Evolutionary conservation across 1,284 basidiomycete genomes (phyloP).

Genomic region (Cutaneotrichosporon daszewskae): DNA sequence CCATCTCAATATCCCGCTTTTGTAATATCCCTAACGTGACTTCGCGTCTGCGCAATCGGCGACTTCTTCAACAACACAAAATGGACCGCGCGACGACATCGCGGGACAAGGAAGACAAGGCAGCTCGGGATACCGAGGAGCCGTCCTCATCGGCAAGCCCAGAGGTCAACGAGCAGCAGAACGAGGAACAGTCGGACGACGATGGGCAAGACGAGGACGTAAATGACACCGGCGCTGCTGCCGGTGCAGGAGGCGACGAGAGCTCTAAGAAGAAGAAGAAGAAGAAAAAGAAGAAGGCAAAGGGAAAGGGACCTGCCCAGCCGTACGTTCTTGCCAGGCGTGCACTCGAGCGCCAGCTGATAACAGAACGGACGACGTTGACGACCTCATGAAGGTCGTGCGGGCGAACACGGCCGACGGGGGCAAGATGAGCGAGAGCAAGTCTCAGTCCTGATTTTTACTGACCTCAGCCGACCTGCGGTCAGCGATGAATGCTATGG

Average conservation of each 20-base stretch:
- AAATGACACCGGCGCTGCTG: constrained; percentile 16
- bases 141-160: too few species aligned
- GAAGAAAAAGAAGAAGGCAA: constrained; percentile 31
- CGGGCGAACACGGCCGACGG: constrained; percentile 9
- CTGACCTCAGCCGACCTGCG: constrained; percentile 37
- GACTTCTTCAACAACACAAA: too few species aligned
- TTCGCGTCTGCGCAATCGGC: too few species aligned
- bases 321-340: too few species aligned
- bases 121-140: too few species aligned
- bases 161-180: too few species aligned
- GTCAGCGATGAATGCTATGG: constrained; percentile 44
- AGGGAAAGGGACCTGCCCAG: constrained; percentile 36
- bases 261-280: constrained; percentile 22
- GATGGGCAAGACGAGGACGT: constrained; percentile 12
- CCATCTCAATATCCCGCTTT: too few species aligned
- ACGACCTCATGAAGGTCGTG: constrained; percentile 11
- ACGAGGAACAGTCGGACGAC: constrained; percentile 8
- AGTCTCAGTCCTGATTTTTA: constrained; percentile 1
- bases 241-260: constrained; percentile 20
- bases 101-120: too few species aligned
- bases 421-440: constrained; percentile 1
- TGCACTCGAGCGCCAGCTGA: too few species aligned
- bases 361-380: too few species aligned
- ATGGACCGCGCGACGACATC: too few species aligned
- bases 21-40: too few species aligned